phyloP scores from a whole-genome alignment of 305 asterid genomes.

The Withania somnifera region DNA sequence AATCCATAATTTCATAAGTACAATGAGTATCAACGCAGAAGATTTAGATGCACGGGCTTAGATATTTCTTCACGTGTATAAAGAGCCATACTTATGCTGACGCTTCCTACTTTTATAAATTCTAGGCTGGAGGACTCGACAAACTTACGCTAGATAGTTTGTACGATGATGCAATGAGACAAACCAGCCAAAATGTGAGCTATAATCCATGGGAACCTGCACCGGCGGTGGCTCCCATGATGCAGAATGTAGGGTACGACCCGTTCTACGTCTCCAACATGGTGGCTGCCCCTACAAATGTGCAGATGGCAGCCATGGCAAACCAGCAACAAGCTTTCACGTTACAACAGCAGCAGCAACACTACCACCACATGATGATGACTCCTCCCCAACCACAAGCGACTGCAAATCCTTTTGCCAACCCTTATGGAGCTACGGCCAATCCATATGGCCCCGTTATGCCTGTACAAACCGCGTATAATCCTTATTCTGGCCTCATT shows the following conservation, averaged over 20 bases:
- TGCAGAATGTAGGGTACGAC: slow-evolving; percentile 36
- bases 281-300: slow-evolving; percentile 52
- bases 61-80: not conserved
- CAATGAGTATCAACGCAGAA: not conserved
- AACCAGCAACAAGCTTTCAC: slow-evolving; percentile 48
- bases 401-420: slow-evolving; percentile 55
- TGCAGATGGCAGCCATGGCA: slow-evolving; percentile 64
- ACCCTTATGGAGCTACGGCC: slow-evolving; percentile 30
- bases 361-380: slow-evolving; percentile 36
- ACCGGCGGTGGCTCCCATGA: slow-evolving; percentile 26
- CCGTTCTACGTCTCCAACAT: slow-evolving; percentile 64
- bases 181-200: slow-evolving; percentile 58
- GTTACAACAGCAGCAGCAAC: slow-evolving; percentile 44
- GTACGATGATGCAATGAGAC: slow-evolving; percentile 85
- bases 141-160: slow-evolving; percentile 81
- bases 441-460: slow-evolving; percentile 53
- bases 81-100: not conserved
- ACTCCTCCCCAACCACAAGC: slow-evolving; percentile 38
- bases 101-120: slow-evolving; percentile 8
- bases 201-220: slow-evolving; percentile 88
- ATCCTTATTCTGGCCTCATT: slow-evolving; percentile 63
- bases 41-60: not conserved
- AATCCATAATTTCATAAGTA: not conserved
- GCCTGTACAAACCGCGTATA: slow-evolving; percentile 57
- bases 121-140: slow-evolving; percentile 80